phyloP scores from a whole-genome alignment of 1,284 basidiomycete species.

The Singerocomus inundabilis region DNA sequence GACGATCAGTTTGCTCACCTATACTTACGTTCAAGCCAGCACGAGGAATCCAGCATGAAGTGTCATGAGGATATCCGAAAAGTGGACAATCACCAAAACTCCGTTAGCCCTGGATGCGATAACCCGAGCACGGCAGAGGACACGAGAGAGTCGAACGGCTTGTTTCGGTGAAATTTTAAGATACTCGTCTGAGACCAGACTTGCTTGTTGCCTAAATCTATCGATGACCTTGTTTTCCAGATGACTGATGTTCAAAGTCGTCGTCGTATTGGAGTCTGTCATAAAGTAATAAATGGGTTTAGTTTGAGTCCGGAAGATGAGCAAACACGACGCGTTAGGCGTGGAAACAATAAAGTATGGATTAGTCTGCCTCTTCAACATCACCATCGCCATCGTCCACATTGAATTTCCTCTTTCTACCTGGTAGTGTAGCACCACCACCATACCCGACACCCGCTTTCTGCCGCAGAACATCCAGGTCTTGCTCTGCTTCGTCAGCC shows the following conservation, averaged over 20 bases:
- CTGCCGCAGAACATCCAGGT: constrained; percentile 72
- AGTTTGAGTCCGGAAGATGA: not conserved
- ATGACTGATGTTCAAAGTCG: not conserved
- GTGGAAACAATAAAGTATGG: constrained; percentile 1
- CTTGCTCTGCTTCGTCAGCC: constrained; percentile 79
- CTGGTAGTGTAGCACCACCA: constrained; percentile 63
- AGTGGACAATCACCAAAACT: constrained; percentile 34
- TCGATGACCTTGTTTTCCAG: not conserved
- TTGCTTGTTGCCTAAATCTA: not conserved
- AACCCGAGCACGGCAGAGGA: constrained; percentile 34
- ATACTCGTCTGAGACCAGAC: constrained; percentile 25
- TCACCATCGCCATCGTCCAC: constrained; percentile 42
- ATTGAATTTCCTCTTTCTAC: constrained; percentile 65
- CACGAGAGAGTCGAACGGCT: constrained; percentile 15
- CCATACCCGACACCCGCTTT: constrained; percentile 78
- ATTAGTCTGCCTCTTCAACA: constrained; percentile 27
- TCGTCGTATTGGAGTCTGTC: not conserved
- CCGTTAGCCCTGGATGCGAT: constrained; percentile 30
- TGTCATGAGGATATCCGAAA: constrained; percentile 19
- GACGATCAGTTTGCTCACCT: constrained; percentile 25
- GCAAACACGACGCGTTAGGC: not conserved
- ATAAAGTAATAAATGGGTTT: not conserved
- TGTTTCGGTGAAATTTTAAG: constrained; percentile 25
- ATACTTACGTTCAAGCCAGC: constrained; percentile 36
- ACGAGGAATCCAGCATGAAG: constrained; percentile 27